Base-by-base conservation (phyloP, 495 filamentous ascomycete species). In the Penicillium atrosanguineum region DNA sequence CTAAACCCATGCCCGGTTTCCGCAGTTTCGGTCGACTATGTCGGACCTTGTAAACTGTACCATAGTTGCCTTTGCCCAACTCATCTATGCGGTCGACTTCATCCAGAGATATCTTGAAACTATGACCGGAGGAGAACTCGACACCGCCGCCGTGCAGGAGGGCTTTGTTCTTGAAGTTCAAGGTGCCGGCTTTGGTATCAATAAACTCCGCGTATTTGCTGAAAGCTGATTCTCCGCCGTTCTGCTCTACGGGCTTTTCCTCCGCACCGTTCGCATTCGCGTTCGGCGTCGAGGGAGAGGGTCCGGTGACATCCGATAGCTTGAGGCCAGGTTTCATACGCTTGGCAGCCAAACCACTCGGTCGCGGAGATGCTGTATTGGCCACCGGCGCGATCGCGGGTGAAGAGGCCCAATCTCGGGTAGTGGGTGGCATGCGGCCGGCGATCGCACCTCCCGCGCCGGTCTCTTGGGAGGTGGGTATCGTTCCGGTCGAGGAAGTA, bases 21-120 rank as follows among this genome's bases (percentile, higher is more conserved):
- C 91, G 87, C 46, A 90, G 80, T 42, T 82, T 79, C 25, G 89
- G 90, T 48, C 89, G 82, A 47, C 86, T 85, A 72, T 97, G 94
- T 52, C 89, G 82, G 42, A 97, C 94, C 67, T 92, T 96, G 80
- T 95, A 97, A 9, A 99, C 94, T 0, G 93, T 97, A 19, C 94
- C 94, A 61, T 99, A 99, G 62, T 99, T 99, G 18, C 94, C 94
- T 70, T 97, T 99, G 37, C 94, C 94, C 14, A 99, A 72, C 72
- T 99, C 94, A 51, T 97, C 95, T 52, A 99, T 65, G 6, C 87
- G 93, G 61, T 97, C 93, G 2, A 99, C 87, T 63, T 99, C 94
- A 57, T 97, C 93, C 40, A 99, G 76, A 7, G 94, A 97, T 53
- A 99, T 97, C 63, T 78, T 89, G 73, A 99, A 97, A 55, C 84